Conservation (phyloP, 352 stramenopile species). For the Phytophthora sojae region DNA sequence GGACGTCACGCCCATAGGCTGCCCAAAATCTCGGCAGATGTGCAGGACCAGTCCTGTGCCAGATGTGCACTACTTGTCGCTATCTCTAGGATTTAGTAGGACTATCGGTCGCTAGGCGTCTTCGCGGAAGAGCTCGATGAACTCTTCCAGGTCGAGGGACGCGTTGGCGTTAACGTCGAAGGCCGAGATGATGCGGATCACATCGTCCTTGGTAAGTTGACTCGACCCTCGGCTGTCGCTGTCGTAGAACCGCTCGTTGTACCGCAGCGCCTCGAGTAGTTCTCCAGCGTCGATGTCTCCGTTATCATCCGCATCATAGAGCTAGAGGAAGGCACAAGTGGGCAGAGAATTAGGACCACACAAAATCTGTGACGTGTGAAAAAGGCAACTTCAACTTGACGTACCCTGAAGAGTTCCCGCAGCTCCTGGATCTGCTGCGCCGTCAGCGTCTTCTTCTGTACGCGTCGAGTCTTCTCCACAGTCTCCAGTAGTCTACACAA, state of each 20-base stretch:
- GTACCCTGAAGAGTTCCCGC: slow-evolving; percentile 63
- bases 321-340: slow-evolving; percentile 12
- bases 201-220: slow-evolving; percentile 63
- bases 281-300: slow-evolving; percentile 77
- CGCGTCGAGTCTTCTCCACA: slow-evolving; percentile 58
- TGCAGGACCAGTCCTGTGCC: slow-evolving; percentile 8
- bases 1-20: slow-evolving; percentile 31
- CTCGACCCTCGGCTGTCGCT: slow-evolving; percentile 35
- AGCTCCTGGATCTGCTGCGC: slow-evolving; percentile 67
- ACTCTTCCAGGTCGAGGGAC: slow-evolving; percentile 77
- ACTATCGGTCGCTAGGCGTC: slow-evolving; percentile 43
- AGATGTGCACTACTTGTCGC: neutral
- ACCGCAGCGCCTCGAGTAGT: slow-evolving; percentile 67
- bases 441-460: slow-evolving; percentile 65
- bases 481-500: slow-evolving; percentile 63
- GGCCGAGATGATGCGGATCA: slow-evolving; percentile 74
- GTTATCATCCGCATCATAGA: slow-evolving; percentile 77
- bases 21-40: slow-evolving; percentile 13
- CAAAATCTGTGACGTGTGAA: slow-evolving; percentile 32
- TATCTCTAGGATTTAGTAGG: neutral
- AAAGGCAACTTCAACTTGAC: slow-evolving; percentile 39
- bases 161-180: slow-evolving; percentile 83
- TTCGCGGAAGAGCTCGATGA: slow-evolving; percentile 84
- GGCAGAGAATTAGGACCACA: slow-evolving; percentile 1
- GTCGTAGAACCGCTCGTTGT: slow-evolving; percentile 82